Conservation (phyloP, 148 eudicot genomes). For the Spergularia marina region DNA sequence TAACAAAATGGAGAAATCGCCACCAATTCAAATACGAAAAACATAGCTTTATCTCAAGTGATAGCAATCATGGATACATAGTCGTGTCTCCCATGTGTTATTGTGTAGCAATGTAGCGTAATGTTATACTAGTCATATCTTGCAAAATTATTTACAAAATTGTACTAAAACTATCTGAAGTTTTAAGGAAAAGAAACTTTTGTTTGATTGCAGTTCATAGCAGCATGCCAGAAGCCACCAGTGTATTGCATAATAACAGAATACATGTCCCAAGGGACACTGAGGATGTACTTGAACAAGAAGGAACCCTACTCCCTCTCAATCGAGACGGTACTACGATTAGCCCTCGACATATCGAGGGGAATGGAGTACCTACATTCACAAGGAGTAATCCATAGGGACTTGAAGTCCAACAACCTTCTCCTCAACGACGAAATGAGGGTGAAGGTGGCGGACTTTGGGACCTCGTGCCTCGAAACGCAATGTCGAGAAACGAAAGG, state of each 20-base stretch:
- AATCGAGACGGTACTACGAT: conserved; percentile 67
- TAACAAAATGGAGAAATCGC: too few species aligned
- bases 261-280: conserved; percentile 98
- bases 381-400: conserved; percentile 95
- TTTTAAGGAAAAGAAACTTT: background rate
- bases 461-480: conserved; percentile 92
- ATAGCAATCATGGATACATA: too few species aligned
- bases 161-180: too few species aligned
- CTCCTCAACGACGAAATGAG: conserved; percentile 94
- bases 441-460: conserved; percentile 96
- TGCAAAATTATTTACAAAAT: too few species aligned
- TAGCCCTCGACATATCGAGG: conserved; percentile 93
- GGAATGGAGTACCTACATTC: conserved; percentile 98
- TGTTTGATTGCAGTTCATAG: conserved; percentile 69
- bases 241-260: conserved; percentile 96
- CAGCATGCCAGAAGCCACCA: conserved; percentile 97
- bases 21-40: too few species aligned
- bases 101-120: too few species aligned
- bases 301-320: conserved; percentile 96
- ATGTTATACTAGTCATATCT: too few species aligned
- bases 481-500: conserved; percentile 81
- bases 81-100: too few species aligned
- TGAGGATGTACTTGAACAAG: conserved; percentile 96
- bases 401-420: conserved; percentile 84
- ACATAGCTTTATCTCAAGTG: too few species aligned